Conservation (phyloP, 2,329 filamentous ascomycete genomes). For the Rhytidhysteron rufulum region DNA sequence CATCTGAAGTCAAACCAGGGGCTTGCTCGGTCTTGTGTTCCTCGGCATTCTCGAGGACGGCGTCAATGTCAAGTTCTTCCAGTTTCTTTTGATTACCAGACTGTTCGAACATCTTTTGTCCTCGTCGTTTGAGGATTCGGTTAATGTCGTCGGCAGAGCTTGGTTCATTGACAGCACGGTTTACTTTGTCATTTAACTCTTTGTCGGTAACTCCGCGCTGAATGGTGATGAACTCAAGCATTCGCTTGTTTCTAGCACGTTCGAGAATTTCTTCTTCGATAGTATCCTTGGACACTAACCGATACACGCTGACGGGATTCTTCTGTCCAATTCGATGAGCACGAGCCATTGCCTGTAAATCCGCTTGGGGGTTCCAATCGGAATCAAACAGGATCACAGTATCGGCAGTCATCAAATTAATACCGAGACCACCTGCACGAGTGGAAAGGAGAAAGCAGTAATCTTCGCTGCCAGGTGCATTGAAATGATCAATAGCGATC, state of each 20-base stretch:
- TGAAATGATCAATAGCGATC: conserved; percentile 97
- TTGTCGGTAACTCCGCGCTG: conserved; percentile 95
- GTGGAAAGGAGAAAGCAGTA: conserved; percentile 97
- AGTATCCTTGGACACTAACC: conserved; percentile 94
- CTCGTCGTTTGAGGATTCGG: conserved; percentile 91
- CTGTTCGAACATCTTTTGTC: conserved; percentile 99
- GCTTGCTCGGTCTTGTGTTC: conserved; percentile 95
- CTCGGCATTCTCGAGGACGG: conserved; percentile 93
- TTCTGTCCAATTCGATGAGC: conserved; percentile 98
- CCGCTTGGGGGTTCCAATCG: conserved; percentile 98
- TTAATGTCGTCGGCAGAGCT: conserved; percentile 93
- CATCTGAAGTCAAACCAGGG: conserved; percentile 89
- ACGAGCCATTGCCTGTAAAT: conserved; percentile 96
- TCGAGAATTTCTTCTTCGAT: conserved; percentile 98
- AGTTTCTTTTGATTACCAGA: conserved; percentile 94
- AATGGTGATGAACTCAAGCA: conserved; percentile 96
- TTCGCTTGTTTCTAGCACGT: conserved; percentile 92
- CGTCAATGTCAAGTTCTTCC: conserved; percentile 96
- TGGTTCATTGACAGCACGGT: conserved; percentile 68
- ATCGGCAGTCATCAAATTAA: conserved; percentile 98
- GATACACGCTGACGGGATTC: conserved; percentile 91
- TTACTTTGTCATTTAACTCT: conserved; percentile 66
- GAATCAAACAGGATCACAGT: conserved; percentile 98
- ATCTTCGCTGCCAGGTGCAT: conserved; percentile 90
- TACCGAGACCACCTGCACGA: conserved; percentile 92